Evolutionary conservation across 148 eudicot species (phyloP).

Genomic region (Polygonum maritimum): DNA sequence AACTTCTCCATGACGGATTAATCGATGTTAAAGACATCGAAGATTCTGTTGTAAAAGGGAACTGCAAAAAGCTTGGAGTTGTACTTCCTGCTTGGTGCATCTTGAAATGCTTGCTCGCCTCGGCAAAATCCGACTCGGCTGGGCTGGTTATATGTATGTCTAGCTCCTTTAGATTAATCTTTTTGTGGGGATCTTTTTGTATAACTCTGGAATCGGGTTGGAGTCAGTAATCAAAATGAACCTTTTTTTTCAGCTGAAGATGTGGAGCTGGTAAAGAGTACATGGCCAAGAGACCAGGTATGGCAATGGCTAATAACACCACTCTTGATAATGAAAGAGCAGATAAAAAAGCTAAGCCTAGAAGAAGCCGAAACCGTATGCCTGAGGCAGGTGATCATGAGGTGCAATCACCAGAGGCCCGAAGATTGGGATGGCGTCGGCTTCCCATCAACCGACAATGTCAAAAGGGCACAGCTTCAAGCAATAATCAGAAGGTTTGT

Average conservation of each 20-base stretch:
- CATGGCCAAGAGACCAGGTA: slow-evolving; percentile 62
- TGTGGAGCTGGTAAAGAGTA: slow-evolving; percentile 41
- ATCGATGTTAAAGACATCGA: slow-evolving; percentile 66
- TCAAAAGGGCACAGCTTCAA: slow-evolving; percentile 80
- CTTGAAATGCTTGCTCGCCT: slow-evolving; percentile 62
- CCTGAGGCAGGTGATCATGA: slow-evolving; percentile 46
- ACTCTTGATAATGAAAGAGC: slow-evolving; percentile 69
- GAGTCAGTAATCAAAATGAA: too few species aligned
- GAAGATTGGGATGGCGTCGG: slow-evolving; percentile 71
- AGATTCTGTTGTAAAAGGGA: slow-evolving; percentile 53
- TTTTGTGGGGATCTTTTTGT: not conserved
- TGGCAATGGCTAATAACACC: slow-evolving; percentile 77
- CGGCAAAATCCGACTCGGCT: slow-evolving; percentile 60
- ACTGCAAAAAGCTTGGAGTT: slow-evolving; percentile 57
- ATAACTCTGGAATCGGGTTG: too few species aligned
- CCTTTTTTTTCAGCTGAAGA: slow-evolving; percentile 40
- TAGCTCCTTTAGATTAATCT: slow-evolving; percentile 13
- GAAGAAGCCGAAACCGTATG: slow-evolving; percentile 51
- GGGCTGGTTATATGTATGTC: slow-evolving; percentile 69
- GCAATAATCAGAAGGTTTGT: slow-evolving; percentile 58
- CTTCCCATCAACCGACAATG: slow-evolving; percentile 56
- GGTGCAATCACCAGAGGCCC: slow-evolving; percentile 46
- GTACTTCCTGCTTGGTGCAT: slow-evolving; percentile 83
- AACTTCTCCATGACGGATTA: slow-evolving; percentile 57
- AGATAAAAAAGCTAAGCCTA: slow-evolving; percentile 47